phyloP scores from a whole-genome alignment of 225 moss, liverwort and hornwort genomes.

The Climacium dendroides region DNA sequence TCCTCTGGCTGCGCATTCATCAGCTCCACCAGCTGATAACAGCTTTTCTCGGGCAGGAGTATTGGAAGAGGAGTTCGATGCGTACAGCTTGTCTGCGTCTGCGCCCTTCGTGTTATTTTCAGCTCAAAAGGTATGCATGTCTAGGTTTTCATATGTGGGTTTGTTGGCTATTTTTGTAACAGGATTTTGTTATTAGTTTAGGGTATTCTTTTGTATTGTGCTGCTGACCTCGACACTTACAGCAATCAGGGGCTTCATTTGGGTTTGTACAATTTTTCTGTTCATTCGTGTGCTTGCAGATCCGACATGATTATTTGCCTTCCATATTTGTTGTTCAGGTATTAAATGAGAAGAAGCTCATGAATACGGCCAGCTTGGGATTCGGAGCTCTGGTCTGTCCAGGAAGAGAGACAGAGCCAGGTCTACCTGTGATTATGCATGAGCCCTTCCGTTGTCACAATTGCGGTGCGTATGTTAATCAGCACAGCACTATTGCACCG shows the following conservation, averaged over 20 bases:
- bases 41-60: constrained; percentile 20
- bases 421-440: constrained; percentile 66
- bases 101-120: constrained; percentile 80
- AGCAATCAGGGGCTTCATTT: neutral
- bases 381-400: constrained; percentile 89
- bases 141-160: neutral
- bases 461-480: constrained; percentile 90
- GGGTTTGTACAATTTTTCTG: neutral
- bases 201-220: neutral
- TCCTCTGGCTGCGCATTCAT: constrained; percentile 44
- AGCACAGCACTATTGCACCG: constrained; percentile 65
- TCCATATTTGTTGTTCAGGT: constrained; percentile 15
- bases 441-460: constrained; percentile 71
- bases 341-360: constrained; percentile 61
- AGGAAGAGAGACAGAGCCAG: constrained; percentile 61
- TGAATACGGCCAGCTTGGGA: constrained; percentile 85
- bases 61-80: constrained; percentile 69
- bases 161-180: neutral
- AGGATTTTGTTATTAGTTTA: neutral
- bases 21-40: constrained; percentile 22
- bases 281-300: neutral
- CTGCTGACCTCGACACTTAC: neutral
- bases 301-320: neutral
- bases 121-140: constrained; percentile 53
- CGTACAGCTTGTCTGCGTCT: constrained; percentile 67